Conservation (phyloP, 1,284 basidiomycete genomes). For the Puccinia brachypodii region DNA sequence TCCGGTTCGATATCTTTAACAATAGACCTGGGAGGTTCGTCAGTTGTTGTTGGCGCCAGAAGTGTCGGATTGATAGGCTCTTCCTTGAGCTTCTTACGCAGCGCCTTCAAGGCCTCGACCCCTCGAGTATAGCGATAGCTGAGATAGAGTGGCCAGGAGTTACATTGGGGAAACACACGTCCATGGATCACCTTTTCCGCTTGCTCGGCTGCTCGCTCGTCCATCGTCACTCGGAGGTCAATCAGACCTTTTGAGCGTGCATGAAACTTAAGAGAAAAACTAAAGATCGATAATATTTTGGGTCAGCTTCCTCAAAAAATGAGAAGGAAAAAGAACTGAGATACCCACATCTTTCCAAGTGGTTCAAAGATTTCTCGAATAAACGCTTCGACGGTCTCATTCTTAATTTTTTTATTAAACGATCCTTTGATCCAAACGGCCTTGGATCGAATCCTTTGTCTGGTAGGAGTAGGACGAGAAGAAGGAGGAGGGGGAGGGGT, state of each 20-base stretch:
- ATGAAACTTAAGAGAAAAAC: background rate
- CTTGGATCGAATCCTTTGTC: background rate
- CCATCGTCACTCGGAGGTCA: background rate
- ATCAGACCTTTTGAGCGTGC: background rate
- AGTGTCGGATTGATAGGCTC: background rate
- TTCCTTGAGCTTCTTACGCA: background rate
- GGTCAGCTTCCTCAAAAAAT: background rate
- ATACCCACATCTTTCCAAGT: slow-evolving; percentile 15
- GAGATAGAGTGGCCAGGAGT: background rate
- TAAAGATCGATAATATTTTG: background rate
- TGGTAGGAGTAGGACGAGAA: too few relatives aligned
- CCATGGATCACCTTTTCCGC: background rate
- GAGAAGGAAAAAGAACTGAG: background rate
- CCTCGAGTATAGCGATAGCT: background rate
- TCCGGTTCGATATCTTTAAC: background rate
- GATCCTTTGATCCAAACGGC: slow-evolving; percentile 5
- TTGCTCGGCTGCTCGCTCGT: background rate
- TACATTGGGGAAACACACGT: background rate
- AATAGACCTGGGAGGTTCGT: background rate
- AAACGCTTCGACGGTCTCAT: background rate
- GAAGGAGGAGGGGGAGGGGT: background rate
- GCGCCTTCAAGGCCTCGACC: background rate
- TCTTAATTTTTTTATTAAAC: background rate
- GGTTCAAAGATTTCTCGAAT: background rate
- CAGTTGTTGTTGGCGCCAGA: background rate